Percentiles rank a stretch among this genome's conserved stretches.
These are phyloP conservation scores for Loxodes magnus DNA, from an alignment of 73 alveolate genomes.

Conservation along the genomic window DNA sequence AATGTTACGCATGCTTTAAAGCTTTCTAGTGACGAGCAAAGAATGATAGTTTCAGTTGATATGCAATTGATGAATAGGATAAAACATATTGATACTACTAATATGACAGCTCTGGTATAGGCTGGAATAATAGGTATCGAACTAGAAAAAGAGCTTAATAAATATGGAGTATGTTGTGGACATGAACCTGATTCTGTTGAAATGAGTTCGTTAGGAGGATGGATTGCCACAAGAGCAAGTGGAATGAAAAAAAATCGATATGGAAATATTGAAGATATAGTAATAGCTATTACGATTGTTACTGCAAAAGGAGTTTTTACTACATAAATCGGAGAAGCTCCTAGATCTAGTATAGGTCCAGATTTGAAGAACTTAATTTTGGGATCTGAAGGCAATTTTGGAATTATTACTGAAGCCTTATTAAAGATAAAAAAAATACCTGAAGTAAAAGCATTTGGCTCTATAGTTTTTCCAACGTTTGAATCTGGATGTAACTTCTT, in stretches of 20 bases:
- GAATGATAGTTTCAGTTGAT: conserved; percentile 76
- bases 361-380: conserved; percentile 55
- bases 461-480: conserved; percentile 68
- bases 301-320: conserved; percentile 68
- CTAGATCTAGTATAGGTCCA: conserved; percentile 80
- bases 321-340: conserved; percentile 49
- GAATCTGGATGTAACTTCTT: conserved; percentile 72
- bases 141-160: conserved; percentile 63
- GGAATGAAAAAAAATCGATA: conserved; percentile 90
- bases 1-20: conserved; percentile 79
- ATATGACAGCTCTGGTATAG: conserved; percentile 80
- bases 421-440: conserved; percentile 58
- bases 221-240: conserved; percentile 82
- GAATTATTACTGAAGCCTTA: conserved; percentile 72
- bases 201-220: conserved; percentile 81
- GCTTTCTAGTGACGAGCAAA: conserved; percentile 33
- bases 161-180: conserved; percentile 76
- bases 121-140: conserved; percentile 86
- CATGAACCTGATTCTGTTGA: conserved; percentile 88
- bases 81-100: conserved; percentile 62
- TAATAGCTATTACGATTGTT: conserved; percentile 47
- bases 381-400: conserved; percentile 76
- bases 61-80: conserved; percentile 62
- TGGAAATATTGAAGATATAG: conserved; percentile 91
- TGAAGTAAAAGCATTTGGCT: conserved; percentile 51